Evolutionary conservation across 495 filamentous ascomycete species (phyloP).

Genomic region (Penicillium malachiteum): DNA sequence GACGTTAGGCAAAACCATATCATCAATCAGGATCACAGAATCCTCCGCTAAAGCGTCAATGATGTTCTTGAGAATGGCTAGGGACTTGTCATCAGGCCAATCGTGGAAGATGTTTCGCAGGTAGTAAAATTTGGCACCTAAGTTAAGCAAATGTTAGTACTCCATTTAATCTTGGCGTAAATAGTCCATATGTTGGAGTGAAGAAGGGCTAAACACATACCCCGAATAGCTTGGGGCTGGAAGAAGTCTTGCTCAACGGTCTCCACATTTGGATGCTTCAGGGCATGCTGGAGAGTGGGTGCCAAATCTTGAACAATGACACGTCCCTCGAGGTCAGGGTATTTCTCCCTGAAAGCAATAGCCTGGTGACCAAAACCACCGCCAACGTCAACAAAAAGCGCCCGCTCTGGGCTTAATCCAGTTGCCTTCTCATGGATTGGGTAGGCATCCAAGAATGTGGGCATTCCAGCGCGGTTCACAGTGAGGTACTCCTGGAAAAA

Average conservation of each 20-base stretch:
- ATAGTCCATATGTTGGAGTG: too few species aligned
- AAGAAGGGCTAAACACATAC: neutral
- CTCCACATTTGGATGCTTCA: neutral
- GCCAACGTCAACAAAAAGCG: slow-evolving; percentile 54
- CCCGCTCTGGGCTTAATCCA: neutral
- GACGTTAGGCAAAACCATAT: too few species aligned
- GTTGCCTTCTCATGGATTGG: neutral
- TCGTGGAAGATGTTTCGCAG: too few species aligned
- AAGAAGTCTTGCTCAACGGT: slow-evolving; percentile 1
- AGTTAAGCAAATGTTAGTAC: too few species aligned
- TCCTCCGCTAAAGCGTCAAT: too few species aligned
- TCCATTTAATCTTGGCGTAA: too few species aligned
- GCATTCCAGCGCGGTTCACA: neutral
- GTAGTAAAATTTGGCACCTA: too few species aligned
- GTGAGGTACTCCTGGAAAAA: slow-evolving; percentile 1
- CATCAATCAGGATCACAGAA: too few species aligned
- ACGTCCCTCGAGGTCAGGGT: slow-evolving; percentile 30
- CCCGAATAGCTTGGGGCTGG: neutral
- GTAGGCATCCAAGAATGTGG: neutral
- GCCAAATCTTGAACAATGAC: slow-evolving; percentile 41
- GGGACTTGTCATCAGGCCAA: too few species aligned
- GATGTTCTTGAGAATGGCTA: too few species aligned
- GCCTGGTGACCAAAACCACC: slow-evolving; percentile 54
- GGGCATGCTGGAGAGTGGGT: neutral
- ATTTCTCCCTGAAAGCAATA: slow-evolving; percentile 36